Evolutionary conservation across 495 filamentous ascomycete genomes (phyloP).

Genomic region (Aspergillus biplanus): DNA sequence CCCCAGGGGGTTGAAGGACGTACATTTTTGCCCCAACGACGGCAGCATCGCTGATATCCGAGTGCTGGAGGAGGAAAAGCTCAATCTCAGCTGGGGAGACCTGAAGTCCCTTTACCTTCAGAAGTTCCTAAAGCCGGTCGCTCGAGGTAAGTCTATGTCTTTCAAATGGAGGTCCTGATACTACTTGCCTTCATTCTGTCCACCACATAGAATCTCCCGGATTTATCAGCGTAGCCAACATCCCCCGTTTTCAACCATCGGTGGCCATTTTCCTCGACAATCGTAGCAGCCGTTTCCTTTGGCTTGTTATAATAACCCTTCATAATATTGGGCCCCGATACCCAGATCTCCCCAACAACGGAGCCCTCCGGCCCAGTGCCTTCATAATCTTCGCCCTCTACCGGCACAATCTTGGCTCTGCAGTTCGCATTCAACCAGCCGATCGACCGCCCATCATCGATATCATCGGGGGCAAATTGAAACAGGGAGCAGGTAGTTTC

Average conservation of each 20-base stretch:
- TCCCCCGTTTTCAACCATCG: constrained; percentile 4
- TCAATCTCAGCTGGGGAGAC: constrained; percentile 7
- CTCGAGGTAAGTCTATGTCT: background rate
- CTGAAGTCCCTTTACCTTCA: constrained; percentile 8
- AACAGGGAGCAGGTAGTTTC: constrained; percentile 1
- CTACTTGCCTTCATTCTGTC: background rate
- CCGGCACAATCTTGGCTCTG: constrained; percentile 4
- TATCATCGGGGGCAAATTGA: constrained; percentile 3
- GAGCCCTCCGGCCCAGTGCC: background rate
- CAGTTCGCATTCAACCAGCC: constrained; percentile 8
- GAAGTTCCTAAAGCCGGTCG: constrained; percentile 4
- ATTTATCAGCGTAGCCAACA: background rate
- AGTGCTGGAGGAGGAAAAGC: background rate
- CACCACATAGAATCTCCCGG: background rate
- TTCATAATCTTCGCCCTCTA: background rate
- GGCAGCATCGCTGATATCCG: background rate
- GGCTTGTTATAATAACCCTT: constrained; percentile 1
- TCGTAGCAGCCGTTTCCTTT: background rate
- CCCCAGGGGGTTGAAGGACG: background rate
- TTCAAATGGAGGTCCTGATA: background rate
- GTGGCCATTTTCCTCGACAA: background rate
- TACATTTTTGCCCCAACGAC: constrained; percentile 9
- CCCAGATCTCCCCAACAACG: constrained; percentile 6
- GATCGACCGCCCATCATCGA: background rate
- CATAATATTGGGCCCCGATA: background rate